A percentile compares a stretch with the other conserved stretches of the same genome.
Conservation (phyloP, 805 yeast genomes). For the Candida pseudoglaebosa region DNA sequence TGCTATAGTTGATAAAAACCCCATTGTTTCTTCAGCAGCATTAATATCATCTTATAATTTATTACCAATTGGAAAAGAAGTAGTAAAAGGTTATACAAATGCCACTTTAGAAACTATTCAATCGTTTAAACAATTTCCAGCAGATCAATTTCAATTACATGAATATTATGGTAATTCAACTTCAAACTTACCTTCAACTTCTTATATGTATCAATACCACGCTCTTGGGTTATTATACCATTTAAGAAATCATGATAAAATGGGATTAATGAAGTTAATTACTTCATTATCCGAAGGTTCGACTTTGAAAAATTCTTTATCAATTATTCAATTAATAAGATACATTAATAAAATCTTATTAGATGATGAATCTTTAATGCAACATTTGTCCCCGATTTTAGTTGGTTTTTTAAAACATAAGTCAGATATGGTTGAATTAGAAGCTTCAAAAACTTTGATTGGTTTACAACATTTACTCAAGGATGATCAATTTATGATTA, state of each 20-base stretch:
- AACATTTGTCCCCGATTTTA: slow-evolving; percentile 61
- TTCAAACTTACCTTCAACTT: slow-evolving; percentile 56
- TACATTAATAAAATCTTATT: slow-evolving; percentile 67
- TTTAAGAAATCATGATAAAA: slow-evolving; percentile 83
- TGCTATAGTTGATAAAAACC: slow-evolving; percentile 87
- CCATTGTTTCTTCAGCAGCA: slow-evolving; percentile 90
- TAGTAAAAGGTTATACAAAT: slow-evolving; percentile 89
- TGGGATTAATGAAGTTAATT: slow-evolving; percentile 89
- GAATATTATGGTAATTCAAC: slow-evolving; percentile 54
- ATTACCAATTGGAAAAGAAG: slow-evolving; percentile 84
- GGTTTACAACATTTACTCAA: slow-evolving; percentile 49
- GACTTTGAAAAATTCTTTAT: slow-evolving; percentile 72
- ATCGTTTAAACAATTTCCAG: slow-evolving; percentile 52
- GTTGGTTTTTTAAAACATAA: slow-evolving; percentile 71
- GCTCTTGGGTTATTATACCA: slow-evolving; percentile 89
- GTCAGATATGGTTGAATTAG: slow-evolving; percentile 86
- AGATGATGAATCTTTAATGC: slow-evolving; percentile 65
- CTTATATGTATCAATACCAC: slow-evolving; percentile 89
- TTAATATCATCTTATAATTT: slow-evolving; percentile 86
- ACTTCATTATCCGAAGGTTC: slow-evolving; percentile 66
- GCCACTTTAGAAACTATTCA: slow-evolving; percentile 90
- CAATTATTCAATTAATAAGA: slow-evolving; percentile 80
- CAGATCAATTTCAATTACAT: slow-evolving; percentile 47
- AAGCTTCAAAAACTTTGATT: slow-evolving; percentile 78
- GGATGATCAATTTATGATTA: slow-evolving; percentile 63